These are phyloP conservation scores for Hygrocybe punicea DNA, from an alignment of 768 basidiomycete genomes.

Conservation along the genomic window DNA sequence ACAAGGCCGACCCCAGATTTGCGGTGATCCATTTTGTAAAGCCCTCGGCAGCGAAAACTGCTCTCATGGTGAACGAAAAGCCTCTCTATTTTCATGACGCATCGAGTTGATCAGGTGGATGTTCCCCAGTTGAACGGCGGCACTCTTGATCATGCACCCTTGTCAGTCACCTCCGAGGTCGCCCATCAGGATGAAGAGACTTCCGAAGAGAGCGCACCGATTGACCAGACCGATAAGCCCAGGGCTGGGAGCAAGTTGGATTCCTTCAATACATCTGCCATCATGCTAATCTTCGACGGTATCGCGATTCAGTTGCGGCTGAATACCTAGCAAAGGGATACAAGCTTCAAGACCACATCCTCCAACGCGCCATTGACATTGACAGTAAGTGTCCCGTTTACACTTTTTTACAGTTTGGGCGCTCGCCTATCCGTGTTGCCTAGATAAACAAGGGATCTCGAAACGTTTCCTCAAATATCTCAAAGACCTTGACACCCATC, in stretches of 20 bases:
- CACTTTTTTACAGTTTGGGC: not conserved
- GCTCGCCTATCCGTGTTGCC: not conserved
- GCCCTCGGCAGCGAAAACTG: constrained; percentile 77
- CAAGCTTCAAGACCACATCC: constrained; percentile 67
- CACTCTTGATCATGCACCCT: constrained; percentile 63
- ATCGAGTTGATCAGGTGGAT: too few relatives aligned
- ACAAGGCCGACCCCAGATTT: constrained; percentile 34
- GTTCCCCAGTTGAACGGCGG: constrained; percentile 78
- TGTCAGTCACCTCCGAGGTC: constrained; percentile 69
- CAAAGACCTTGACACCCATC: constrained; percentile 60
- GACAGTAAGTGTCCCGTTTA: constrained; percentile 45
- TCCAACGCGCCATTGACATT: constrained; percentile 78
- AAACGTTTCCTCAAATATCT: constrained; percentile 79
- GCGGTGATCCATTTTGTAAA: constrained; percentile 88
- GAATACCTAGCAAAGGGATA: constrained; percentile 95
- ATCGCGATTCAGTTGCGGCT: constrained; percentile 61
- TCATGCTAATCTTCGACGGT: constrained; percentile 1
- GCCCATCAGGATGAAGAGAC: constrained; percentile 56
- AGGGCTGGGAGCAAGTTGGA: constrained; percentile 66
- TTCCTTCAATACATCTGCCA: not conserved
- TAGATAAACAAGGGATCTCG: constrained; percentile 85
- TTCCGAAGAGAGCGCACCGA: constrained; percentile 35
- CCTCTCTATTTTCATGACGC: too few relatives aligned
- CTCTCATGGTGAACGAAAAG: constrained; percentile 58
- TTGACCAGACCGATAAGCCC: constrained; percentile 90